phyloP scores from a whole-genome alignment of 2,329 filamentous ascomycete genomes.

The Apiospora arundinis region DNA sequence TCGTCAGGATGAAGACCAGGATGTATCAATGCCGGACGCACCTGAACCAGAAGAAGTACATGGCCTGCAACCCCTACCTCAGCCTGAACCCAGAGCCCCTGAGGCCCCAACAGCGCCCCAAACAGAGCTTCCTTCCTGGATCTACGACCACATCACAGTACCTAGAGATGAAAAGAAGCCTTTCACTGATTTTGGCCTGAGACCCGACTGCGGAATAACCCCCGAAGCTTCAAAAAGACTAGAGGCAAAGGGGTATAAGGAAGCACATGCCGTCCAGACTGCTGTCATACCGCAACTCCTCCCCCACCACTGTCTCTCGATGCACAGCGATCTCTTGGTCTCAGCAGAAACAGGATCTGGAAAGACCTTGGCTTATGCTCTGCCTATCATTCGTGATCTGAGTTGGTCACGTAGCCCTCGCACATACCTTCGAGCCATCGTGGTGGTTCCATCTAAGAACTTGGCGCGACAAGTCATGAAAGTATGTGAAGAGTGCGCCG shows the following conservation, averaged over 20 bases:
- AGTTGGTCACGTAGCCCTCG: conserved; percentile 60
- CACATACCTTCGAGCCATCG: conserved; percentile 75
- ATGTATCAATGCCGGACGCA: conserved; percentile 34
- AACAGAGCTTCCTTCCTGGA: conserved; percentile 81
- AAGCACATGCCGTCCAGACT: conserved; percentile 81
- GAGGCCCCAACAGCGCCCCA: conserved; percentile 68
- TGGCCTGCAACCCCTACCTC: conserved; percentile 81
- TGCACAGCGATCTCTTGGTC: conserved; percentile 81
- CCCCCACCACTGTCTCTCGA: conserved; percentile 61
- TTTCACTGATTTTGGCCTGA: conserved; percentile 57
- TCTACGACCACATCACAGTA: conserved; percentile 76
- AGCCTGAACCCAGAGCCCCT: conserved; percentile 69
- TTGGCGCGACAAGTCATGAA: conserved; percentile 86
- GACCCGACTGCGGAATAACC: conserved; percentile 65
- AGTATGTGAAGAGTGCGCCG: conserved; percentile 75
- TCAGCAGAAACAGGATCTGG: conserved; percentile 95
- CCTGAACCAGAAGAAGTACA: conserved; percentile 57
- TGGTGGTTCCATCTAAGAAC: conserved; percentile 91
- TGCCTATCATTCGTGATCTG: conserved; percentile 83
- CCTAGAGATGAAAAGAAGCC: conserved; percentile 62
- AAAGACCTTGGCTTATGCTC: conserved; percentile 89
- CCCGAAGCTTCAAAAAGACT: conserved; percentile 67
- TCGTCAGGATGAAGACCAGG: conserved; percentile 35
- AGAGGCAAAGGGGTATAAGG: conserved; percentile 69
- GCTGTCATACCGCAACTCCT: conserved; percentile 82